Conservation (phyloP, 805 yeast species). For the Metschnikowia sp. region DNA sequence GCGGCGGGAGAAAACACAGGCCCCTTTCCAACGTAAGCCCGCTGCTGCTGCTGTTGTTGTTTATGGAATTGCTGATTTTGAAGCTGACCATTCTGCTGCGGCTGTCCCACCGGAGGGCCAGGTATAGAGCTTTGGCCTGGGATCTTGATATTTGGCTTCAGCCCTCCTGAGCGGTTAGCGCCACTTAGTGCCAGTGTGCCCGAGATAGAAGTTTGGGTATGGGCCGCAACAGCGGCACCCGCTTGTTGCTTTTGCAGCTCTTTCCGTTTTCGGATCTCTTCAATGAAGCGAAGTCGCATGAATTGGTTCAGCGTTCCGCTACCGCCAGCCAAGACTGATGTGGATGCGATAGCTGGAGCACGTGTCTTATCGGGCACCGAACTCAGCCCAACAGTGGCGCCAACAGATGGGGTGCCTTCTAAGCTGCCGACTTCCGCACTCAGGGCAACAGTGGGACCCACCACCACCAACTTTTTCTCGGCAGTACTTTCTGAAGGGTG, state of each 20-base stretch:
- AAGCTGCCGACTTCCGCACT: conserved; percentile 13
- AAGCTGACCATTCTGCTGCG: not conserved
- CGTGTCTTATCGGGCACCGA: conserved; percentile 5
- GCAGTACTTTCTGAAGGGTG: conserved; percentile 33
- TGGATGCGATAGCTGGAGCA: conserved; percentile 13
- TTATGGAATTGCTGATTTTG: conserved; percentile 10
- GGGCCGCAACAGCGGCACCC: conserved; percentile 40
- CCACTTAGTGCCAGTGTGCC: no score
- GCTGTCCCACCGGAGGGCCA: no score
- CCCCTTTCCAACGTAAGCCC: no score
- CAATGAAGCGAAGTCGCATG: conserved; percentile 82
- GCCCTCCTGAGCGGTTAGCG: no score
- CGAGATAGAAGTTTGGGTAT: conserved; percentile 17
- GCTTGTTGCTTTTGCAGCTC: conserved; percentile 41
- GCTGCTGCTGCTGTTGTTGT: conserved; percentile 7
- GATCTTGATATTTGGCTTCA: no score
- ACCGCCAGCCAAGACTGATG: conserved; percentile 19
- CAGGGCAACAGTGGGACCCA: conserved; percentile 25
- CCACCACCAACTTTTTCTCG: conserved; percentile 39
- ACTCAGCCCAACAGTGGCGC: conserved; percentile 6
- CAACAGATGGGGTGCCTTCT: conserved; percentile 18
- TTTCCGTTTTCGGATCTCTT: conserved; percentile 72
- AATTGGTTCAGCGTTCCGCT: conserved; percentile 58
- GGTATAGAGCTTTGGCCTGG: no score
- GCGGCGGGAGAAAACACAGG: not conserved